Conservation (phyloP, 768 basidiomycete genomes). For the Serendipita indica region DNA sequence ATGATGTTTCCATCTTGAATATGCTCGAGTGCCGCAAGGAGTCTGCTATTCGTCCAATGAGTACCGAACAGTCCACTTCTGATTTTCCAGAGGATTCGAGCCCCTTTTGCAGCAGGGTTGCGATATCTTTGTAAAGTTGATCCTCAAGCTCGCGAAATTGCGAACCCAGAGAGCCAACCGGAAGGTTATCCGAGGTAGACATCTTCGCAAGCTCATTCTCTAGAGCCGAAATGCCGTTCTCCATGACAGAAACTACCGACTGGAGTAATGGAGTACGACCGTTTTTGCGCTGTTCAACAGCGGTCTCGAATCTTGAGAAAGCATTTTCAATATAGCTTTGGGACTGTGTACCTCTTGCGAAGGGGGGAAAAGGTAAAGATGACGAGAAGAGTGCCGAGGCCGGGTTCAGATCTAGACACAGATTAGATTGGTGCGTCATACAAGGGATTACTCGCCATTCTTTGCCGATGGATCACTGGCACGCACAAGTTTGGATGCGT, state of each 20-base stretch:
- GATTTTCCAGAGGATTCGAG: constrained; percentile 24
- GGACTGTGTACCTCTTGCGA: constrained; percentile 26
- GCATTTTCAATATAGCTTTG: constrained; percentile 26
- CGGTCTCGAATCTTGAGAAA: constrained; percentile 47
- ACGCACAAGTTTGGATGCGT: constrained; percentile 27
- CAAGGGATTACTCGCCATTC: neutral
- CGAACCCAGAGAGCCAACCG: neutral
- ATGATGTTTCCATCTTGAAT: too few relatives aligned
- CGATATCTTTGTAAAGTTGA: constrained; percentile 34
- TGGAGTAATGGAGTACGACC: constrained; percentile 51
- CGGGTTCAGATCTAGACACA: constrained; percentile 34
- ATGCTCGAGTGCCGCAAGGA: constrained; percentile 14
- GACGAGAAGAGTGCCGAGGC: constrained; percentile 42
- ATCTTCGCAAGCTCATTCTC: constrained; percentile 45
- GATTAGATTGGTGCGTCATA: constrained; percentile 8
- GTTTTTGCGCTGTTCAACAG: constrained; percentile 46
- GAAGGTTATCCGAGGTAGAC: constrained; percentile 26
- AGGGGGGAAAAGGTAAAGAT: constrained; percentile 33
- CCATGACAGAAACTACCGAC: constrained; percentile 40
- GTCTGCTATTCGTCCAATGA: constrained; percentile 35
- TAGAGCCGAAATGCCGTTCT: constrained; percentile 41
- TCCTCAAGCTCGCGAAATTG: constrained; percentile 27
- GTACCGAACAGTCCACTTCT: constrained; percentile 26
- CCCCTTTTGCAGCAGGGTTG: constrained; percentile 35
- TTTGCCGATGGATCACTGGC: neutral